Base-by-base conservation (phyloP, 108 stramenopile genomes). In the Cylindrotheca closterium region DNA sequence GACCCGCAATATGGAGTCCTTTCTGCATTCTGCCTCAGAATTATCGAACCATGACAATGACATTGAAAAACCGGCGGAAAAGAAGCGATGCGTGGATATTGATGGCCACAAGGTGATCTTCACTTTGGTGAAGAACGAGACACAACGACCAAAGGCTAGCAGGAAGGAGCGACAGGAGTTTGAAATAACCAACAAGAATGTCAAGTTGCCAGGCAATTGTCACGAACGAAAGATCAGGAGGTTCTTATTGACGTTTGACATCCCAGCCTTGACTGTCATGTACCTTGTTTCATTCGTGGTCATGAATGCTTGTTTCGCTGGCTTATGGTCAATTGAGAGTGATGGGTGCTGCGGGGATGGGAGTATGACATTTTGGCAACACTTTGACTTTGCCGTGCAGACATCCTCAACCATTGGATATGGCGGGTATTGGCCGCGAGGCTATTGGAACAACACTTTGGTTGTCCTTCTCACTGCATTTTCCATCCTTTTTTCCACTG, bases 371-470 rank as follows among this genome's bases (percentile, higher is more conserved):
- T 63, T 49, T 30, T 2, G 10, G 12, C 37, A 63, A 18, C 10
- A 22, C 22, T 63, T 63, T 52, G 50, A 63, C 51, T 63, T 51
- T 63, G 47, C 63, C 5, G 31, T 63, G 18, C 63, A 63, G 30
- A 63, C 63, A 2, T 51, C 63, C n/a, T 21, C 51, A 1, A 63
- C 63, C 15, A 51, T 63, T 32, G 63, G 63, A 5, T 63, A 63
- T 31, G 63, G 63, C 1, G 58, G 58, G 19, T 63, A 27, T 15
- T 42, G 22, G 12, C 63, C 63, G 17, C 15, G 51, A 8, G 63
- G 63, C 1, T 29, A 24, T 28, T 63, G 27, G 27, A 4, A 48
- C 24, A 63, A 63, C 51, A 51, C 29, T 24, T 30, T 63, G 48
- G 63, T 63, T 2, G 63, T 63, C n/a, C 17, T 63, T 5, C 18